Percentiles rank a stretch among this genome's conserved stretches.
These are phyloP conservation scores for Arachis monticola DNA, from an alignment of 331 rosid genomes.

Conservation along the genomic window DNA sequence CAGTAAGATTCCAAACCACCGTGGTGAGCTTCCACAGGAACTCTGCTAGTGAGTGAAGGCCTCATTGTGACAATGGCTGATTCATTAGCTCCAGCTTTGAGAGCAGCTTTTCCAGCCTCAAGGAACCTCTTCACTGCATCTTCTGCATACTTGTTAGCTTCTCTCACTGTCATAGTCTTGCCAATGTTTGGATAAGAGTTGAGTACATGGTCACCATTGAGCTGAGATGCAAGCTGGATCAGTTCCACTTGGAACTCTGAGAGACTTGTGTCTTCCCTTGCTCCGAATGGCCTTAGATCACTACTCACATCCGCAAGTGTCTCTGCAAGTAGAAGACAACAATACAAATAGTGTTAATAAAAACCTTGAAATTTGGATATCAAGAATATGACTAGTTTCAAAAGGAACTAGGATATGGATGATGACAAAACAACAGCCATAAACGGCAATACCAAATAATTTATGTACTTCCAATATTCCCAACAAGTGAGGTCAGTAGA, in stretches of 20 bases:
- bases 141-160: constrained; percentile 89
- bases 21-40: constrained; percentile 38
- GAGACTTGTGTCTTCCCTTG: constrained; percentile 68
- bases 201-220: constrained; percentile 85
- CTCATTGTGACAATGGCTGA: constrained; percentile 93
- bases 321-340: constrained; percentile 49
- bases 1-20: constrained; percentile 49
- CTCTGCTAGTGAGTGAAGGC: constrained; percentile 87
- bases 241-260: constrained; percentile 91
- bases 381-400: no score
- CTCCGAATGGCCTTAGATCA: constrained; percentile 73
- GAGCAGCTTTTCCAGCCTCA: constrained; percentile 90
- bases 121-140: constrained; percentile 91
- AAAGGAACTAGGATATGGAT: no score
- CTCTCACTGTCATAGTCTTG: constrained; percentile 70
- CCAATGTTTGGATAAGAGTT: constrained; percentile 82
- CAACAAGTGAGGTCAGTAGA: no score
- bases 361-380: no score
- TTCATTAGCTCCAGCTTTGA: constrained; percentile 90
- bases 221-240: constrained; percentile 97
- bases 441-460: no score
- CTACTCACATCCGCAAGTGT: constrained; percentile 71
- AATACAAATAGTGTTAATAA: constrained; percentile 7
- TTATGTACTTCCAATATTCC: no score
- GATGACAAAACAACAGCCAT: no score